Conservation (phyloP, 2,329 filamentous ascomycete genomes). For the Tolypocladium guangdongense region DNA sequence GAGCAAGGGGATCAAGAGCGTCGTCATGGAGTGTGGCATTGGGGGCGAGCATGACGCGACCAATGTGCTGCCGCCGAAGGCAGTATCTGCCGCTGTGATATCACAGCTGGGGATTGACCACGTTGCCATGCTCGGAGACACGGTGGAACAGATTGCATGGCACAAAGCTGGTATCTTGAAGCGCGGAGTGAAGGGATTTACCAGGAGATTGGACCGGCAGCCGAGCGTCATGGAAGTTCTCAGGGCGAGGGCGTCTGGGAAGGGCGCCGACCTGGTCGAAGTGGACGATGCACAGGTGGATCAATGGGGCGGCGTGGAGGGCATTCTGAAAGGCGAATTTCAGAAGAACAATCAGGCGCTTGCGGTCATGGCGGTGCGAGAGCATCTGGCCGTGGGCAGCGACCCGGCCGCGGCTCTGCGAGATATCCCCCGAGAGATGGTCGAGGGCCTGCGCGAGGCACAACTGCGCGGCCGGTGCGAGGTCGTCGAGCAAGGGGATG, state of each 20-base stretch:
- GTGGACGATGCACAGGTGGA: constrained; percentile 26
- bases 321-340: constrained; percentile 36
- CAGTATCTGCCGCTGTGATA: constrained; percentile 61
- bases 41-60: constrained; percentile 91
- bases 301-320: constrained; percentile 29
- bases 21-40: constrained; percentile 86
- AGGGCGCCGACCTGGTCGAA: constrained; percentile 33
- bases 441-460: constrained; percentile 54
- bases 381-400: constrained; percentile 36
- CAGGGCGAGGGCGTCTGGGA: constrained; percentile 46
- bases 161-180: constrained; percentile 89
- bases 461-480: constrained; percentile 71
- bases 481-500: constrained; percentile 36
- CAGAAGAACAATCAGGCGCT: constrained; percentile 50
- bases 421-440: constrained; percentile 33
- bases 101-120: constrained; percentile 82
- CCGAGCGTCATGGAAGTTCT: constrained; percentile 41
- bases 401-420: constrained; percentile 11
- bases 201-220: constrained; percentile 16
- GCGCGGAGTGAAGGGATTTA: constrained; percentile 31
- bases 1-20: constrained; percentile 61
- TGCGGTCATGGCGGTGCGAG: constrained; percentile 42
- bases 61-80: constrained; percentile 58
- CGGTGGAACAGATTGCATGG: constrained; percentile 75
- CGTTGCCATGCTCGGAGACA: constrained; percentile 65